phyloP scores from a whole-genome alignment of 2,329 filamentous ascomycete species.

The Fusarium solani-melongenae region DNA sequence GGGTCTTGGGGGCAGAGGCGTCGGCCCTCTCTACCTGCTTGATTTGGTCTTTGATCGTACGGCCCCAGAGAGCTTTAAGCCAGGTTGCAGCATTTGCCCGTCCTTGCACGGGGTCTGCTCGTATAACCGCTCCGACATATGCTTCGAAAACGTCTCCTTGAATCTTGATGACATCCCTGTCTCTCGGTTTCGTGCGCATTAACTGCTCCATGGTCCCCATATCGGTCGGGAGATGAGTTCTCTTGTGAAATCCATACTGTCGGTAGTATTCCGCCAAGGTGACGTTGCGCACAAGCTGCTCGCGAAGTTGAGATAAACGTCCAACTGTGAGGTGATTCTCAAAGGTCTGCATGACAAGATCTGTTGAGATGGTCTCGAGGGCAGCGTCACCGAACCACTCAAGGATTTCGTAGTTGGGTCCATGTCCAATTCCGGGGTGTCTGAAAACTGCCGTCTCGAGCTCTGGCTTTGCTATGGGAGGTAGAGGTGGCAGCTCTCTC shows the following conservation, averaged over 20 bases:
- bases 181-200: slow-evolving; percentile 47
- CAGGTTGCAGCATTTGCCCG: slow-evolving; percentile 72
- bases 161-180: slow-evolving; percentile 74
- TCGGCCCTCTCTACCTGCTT: slow-evolving; percentile 50
- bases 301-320: slow-evolving; percentile 79
- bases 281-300: slow-evolving; percentile 82
- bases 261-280: slow-evolving; percentile 77
- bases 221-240: slow-evolving; percentile 66
- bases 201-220: slow-evolving; percentile 44
- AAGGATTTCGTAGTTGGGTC: slow-evolving; percentile 76
- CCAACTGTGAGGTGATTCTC: slow-evolving; percentile 69
- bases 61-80: slow-evolving; percentile 81
- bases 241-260: slow-evolving; percentile 76
- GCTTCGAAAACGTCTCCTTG: slow-evolving; percentile 91
- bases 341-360: slow-evolving; percentile 80
- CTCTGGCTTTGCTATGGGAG: slow-evolving; percentile 66
- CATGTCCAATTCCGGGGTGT: slow-evolving; percentile 63
- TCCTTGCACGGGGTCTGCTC: slow-evolving; percentile 73
- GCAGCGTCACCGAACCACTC: slow-evolving; percentile 93
- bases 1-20: neutral
- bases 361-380: slow-evolving; percentile 79
- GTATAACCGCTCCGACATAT: slow-evolving; percentile 82
- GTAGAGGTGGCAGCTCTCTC: slow-evolving; percentile 65
- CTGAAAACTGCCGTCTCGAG: slow-evolving; percentile 75
- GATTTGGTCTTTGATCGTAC: slow-evolving; percentile 68